Percentiles rank a stretch among this genome's conserved stretches.
phyloP scores from a whole-genome alignment of 2,329 filamentous ascomycete genomes.

The Colletotrichum salicis region DNA sequence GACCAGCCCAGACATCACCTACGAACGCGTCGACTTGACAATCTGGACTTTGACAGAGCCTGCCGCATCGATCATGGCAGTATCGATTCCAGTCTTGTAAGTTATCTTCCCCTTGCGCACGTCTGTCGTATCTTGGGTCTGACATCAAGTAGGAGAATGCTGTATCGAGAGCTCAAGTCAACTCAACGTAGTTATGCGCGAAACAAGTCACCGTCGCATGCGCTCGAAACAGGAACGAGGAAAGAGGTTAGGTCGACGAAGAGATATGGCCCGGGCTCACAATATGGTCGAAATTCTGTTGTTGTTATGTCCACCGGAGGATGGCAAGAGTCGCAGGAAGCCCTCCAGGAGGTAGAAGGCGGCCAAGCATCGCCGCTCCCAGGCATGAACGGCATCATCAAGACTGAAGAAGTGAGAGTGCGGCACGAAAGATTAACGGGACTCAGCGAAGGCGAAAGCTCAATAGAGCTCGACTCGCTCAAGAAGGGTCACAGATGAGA shows the following conservation, averaged over 20 bases:
- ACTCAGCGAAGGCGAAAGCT: slow-evolving; percentile 10
- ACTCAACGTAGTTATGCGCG: slow-evolving; percentile 42
- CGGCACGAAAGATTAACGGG: slow-evolving; percentile 36
- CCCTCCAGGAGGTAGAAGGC: slow-evolving; percentile 40
- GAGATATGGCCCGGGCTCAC: slow-evolving; percentile 36
- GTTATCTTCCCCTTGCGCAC: neutral
- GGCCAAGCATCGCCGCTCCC: neutral
- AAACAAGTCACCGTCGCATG: slow-evolving; percentile 36
- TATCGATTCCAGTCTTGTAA: slow-evolving; percentile 47
- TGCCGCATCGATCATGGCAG: slow-evolving; percentile 49
- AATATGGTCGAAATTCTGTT: slow-evolving; percentile 44
- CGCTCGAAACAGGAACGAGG: slow-evolving; percentile 23
- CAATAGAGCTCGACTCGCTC: slow-evolving; percentile 34
- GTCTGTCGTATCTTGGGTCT: neutral
- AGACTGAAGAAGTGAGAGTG: slow-evolving; percentile 45
- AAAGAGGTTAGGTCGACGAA: slow-evolving; percentile 29
- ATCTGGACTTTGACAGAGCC: slow-evolving; percentile 50
- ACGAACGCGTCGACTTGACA: slow-evolving; percentile 47
- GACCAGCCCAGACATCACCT: slow-evolving; percentile 46
- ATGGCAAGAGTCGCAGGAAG: slow-evolving; percentile 48
- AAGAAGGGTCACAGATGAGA: neutral
- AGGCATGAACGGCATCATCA: slow-evolving; percentile 40
- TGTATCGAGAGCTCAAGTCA: slow-evolving; percentile 47
- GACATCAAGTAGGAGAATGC: slow-evolving; percentile 43
- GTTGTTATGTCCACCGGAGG: slow-evolving; percentile 45